Percentiles rank a stretch among this genome's conserved stretches.
Conservation (phyloP, 108 stramenopile genomes). For the Nitzschia sp. region DNA sequence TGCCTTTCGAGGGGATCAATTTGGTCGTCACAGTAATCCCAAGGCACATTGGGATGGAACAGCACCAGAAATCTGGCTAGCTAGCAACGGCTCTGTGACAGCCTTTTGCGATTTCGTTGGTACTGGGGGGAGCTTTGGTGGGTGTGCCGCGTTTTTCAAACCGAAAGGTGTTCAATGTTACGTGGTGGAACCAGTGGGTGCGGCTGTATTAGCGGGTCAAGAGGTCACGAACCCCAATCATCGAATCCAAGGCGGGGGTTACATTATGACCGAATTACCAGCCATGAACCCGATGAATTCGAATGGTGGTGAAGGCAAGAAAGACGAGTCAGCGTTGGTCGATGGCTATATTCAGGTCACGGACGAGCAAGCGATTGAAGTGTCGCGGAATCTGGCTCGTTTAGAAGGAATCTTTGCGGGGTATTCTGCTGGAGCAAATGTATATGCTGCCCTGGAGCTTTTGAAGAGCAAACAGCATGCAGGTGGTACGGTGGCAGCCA, state of each 20-base stretch:
- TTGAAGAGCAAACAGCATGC: not conserved
- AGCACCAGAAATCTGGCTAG: conserved; percentile 33
- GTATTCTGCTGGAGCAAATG: conserved; percentile 32
- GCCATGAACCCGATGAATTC: not conserved
- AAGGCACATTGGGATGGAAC: conserved; percentile 25
- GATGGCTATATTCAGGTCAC: conserved; percentile 27
- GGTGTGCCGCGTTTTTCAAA: conserved; percentile 19
- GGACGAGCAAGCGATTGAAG: conserved; percentile 24
- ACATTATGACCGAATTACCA: conserved; percentile 6
- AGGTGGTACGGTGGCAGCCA: conserved; percentile 3
- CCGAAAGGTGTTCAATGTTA: conserved; percentile 19
- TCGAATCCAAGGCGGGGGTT: conserved; percentile 43
- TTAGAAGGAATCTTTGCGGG: conserved; percentile 34
- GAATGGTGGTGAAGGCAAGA: not conserved
- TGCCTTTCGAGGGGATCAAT: conserved; percentile 41
- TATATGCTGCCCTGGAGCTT: conserved; percentile 18
- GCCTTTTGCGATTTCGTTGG: conserved; percentile 45
- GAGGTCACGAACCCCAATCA: conserved; percentile 12
- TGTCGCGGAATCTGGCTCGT: conserved; percentile 12
- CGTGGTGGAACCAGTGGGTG: conserved; percentile 30
- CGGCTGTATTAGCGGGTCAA: not conserved
- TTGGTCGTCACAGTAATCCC: conserved; percentile 6
- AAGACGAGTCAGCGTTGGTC: not conserved
- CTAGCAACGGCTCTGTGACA: conserved; percentile 13
- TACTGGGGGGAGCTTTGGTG: conserved; percentile 41